Evolutionary conservation across 2,329 filamentous ascomycete species (phyloP), one percentile per base, ranked within the genome.

Genomic region (Clonostachys solani): DNA sequence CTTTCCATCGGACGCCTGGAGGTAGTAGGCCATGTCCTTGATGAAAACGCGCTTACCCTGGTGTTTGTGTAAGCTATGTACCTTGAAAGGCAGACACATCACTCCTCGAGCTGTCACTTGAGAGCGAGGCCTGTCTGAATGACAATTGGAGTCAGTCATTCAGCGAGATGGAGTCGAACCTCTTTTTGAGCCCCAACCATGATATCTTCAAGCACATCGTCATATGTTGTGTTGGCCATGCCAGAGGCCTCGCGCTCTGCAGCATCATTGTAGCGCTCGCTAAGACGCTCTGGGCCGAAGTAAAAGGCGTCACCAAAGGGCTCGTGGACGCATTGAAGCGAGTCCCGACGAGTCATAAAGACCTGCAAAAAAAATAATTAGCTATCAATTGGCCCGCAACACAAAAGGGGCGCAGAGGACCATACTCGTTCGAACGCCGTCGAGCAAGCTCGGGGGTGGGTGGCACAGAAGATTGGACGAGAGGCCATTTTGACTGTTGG

Each of bases 281-380:
- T 85, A 56, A 97, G 77, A 56, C 89, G 81, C 71, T 99, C 94
- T 7, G 92, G 92, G 45, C 94, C 92, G 62, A 87, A 97, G 73
- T 97, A 97, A 64, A 92, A 97, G 51, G 92, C 88, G 69, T 97
- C 94, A 46, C 92, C 92, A 68, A 97, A 97, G 6, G 94, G 94
- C 72, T 99, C 94, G 67, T 97, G 94, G 57, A 94, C 77, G 64
- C 89, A 95, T 59, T 86, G 77, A 50, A 97, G 79, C 46, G 78
- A 84, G 61, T 95, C 86, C 57, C 81, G 81, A 56, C 90, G 87
- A 58, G 92, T 96, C 92, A 97, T 96, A 68, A 99, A 97, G 54
- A 97, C 92, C 89, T 94, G 56, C 38, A 47, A 7, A 12, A 10
- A n/a, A n/a, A 15, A 38, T 10, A 48, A 19, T 18, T 15, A 7